Evolutionary conservation across 768 basidiomycete species (phyloP), one percentile per base, ranked within the genome.

Genomic region (Rhodotorula graminis): DNA sequence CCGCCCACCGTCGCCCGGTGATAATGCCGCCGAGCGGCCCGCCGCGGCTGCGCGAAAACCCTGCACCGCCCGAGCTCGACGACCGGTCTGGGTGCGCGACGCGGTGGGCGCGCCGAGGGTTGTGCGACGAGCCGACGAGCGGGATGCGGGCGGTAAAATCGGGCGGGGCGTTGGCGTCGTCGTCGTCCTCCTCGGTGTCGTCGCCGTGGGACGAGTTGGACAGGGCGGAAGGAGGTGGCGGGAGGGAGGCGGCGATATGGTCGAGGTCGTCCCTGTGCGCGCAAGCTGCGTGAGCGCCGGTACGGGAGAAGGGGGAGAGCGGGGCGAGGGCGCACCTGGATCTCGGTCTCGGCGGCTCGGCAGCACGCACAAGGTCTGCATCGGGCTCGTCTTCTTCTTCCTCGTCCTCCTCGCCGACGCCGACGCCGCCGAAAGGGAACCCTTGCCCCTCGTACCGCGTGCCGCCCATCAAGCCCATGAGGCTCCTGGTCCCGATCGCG

Each of bases 391-490:
- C 61, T 0, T 67, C 70, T 3, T 67, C 56, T 1, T 67, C 66
- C 40, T 67, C 66, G 11, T 67, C 55, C 31, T 46, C 55, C 23
- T 61, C 67, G 18, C 61, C 42, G 3, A 47, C 44, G 55, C 59
- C 55, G 6, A 53, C 40, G 9, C 64, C 47, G 9, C 55, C 33
- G 29, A 65, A 65, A 16, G 31, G 55, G 63, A 27, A 47, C 14
- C 61, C 52, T 14, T 25, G 47, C 52, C 63, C 37, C 25, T 68
- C 57, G 46, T 67, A 75, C 49, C 70, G 31, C 31, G 67, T 75
- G 15, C 74, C 74, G 21, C 74, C 74, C 14, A 75, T 50, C 37
- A 75, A 29, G 23, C 70, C 70, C 70, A 75, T 75, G 25, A 75
- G 21, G 60, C 67, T 69, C 25, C 67, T 37, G 18, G 60, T 65